These are phyloP conservation scores for Podaxis pistillaris DNA, from an alignment of 768 basidiomycete species.

Conservation along the genomic window DNA sequence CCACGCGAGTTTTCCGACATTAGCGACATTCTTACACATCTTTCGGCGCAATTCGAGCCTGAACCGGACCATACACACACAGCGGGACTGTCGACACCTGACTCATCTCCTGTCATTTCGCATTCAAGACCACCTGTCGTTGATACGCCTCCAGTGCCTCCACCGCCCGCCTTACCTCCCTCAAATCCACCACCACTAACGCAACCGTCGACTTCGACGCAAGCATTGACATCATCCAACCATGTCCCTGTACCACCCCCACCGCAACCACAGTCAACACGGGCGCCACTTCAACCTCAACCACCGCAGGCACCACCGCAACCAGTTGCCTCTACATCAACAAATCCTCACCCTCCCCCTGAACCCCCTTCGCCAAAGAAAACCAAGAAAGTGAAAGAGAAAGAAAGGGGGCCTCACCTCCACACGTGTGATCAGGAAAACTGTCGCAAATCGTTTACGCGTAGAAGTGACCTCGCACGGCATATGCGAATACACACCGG, in stretches of 20 bases:
- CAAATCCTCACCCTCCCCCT: slow-evolving; percentile 23
- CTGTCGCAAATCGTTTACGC: slow-evolving; percentile 79
- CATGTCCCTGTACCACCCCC: slow-evolving; percentile 30
- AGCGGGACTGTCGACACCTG: slow-evolving; percentile 42
- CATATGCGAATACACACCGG: slow-evolving; percentile 92
- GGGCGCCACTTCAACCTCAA: slow-evolving; percentile 19
- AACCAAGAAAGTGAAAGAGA: slow-evolving; percentile 38
- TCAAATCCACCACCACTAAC: not conserved
- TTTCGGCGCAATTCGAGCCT: slow-evolving; percentile 67
- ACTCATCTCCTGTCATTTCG: slow-evolving; percentile 48
- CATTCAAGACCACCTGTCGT: slow-evolving; percentile 33
- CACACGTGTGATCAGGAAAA: slow-evolving; percentile 72
- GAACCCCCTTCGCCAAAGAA: slow-evolving; percentile 30
- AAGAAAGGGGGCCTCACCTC: slow-evolving; percentile 43
- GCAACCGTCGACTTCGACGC: slow-evolving; percentile 12
- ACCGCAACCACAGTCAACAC: slow-evolving; percentile 18
- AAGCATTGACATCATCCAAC: slow-evolving; percentile 34
- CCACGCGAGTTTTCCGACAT: slow-evolving; percentile 68
- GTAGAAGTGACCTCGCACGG: slow-evolving; percentile 79
- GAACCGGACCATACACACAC: slow-evolving; percentile 42
- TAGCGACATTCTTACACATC: slow-evolving; percentile 73
- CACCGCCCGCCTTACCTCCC: slow-evolving; percentile 21
- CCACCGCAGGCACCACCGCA: slow-evolving; percentile 34
- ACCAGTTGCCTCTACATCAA: slow-evolving; percentile 50
- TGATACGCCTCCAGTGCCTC: slow-evolving; percentile 23